Base-by-base conservation (phyloP, 768 basidiomycete genomes). In the Phlebiopsis gigantea region DNA sequence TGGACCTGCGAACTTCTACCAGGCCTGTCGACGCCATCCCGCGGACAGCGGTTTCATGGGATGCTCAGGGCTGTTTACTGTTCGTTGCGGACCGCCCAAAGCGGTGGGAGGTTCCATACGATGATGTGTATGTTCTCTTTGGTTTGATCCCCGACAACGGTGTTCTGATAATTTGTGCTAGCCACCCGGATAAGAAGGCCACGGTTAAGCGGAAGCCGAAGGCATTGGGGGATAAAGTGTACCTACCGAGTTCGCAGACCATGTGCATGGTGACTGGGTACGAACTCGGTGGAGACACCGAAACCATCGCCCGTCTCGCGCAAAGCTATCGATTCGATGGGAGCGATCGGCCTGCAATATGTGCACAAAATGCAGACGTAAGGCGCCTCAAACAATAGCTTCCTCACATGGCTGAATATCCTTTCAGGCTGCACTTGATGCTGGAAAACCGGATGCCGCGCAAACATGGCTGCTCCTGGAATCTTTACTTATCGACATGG, bases 101-200 rank as follows among this genome's bases (percentile, higher is more conserved):
- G 5, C 66, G 66, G 39, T 84, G 80, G 77, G 88, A 91, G 62
- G 66, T 85, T 2, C 91, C 91, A 2, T 93, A 88, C 57, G 91
- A 93, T 60, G 91, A 93, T 63, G 63, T 85, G 90, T 90, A 63
- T 53, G 84, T 71, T 15, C 12, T n/a, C 15, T 10, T 28, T 19
- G 9, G 8, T 41, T 1, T 55, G 1, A 17, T 15, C 67, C 67
- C 52, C 77, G 77, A 4, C 71, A 74, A 4, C 68, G 6, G 29
- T 7, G n/a, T 3, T 19, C 71, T 31, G 70, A 71, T 24, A 62
- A 61, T 48, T 25, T 62, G 65, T 3, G 54, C 57, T 46, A 53
- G 64, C 31, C 46, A 58, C 48, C 57, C 28, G 47, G 69, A 63
- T 63, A 72, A 50, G 63, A 75, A 55, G 69, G 34, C 50, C 5